Conservation (phyloP, 148 eudicot genomes). For the Silene latifolia region DNA sequence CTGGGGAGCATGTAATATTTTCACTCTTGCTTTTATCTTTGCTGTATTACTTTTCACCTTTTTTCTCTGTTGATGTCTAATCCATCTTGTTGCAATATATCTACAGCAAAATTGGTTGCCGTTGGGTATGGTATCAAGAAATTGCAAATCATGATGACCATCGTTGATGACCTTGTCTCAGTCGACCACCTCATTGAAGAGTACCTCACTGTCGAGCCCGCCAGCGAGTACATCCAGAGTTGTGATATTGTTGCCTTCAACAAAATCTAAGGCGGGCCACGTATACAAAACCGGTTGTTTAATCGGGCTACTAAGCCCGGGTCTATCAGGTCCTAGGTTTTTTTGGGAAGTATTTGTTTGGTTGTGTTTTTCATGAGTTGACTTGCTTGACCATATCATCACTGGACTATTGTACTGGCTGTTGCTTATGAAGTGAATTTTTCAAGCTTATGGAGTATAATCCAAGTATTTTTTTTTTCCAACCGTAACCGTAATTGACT, state of each 20-base stretch:
- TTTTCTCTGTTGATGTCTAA: neutral
- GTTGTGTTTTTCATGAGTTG: conserved; percentile 3
- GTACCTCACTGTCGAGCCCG: conserved; percentile 64
- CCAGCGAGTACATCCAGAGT: conserved; percentile 78
- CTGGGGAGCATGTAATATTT: conserved; percentile 91
- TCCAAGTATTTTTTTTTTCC: too few relatives aligned
- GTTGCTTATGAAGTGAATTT: too few relatives aligned
- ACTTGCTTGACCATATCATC: conserved; percentile 3
- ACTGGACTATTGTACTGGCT: neutral
- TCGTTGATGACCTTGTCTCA: conserved; percentile 88
- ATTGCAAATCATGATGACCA: conserved; percentile 82
- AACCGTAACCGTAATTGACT: too few relatives aligned
- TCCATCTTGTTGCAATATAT: neutral
- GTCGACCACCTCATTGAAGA: conserved; percentile 84
- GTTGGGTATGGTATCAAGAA: conserved; percentile 97
- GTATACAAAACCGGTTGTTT: neutral
- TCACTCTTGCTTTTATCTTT: neutral
- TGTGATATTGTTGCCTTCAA: conserved; percentile 97
- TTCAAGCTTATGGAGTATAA: too few relatives aligned
- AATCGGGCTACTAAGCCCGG: neutral
- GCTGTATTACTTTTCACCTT: neutral
- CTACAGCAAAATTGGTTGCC: conserved; percentile 78
- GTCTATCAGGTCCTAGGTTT: neutral
- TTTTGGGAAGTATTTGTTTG: conserved; percentile 25
- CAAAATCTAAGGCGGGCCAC: conserved; percentile 58